These are phyloP conservation scores for Populus hybrid DNA, from an alignment of 441 rosid genomes.

Conservation along the genomic window DNA sequence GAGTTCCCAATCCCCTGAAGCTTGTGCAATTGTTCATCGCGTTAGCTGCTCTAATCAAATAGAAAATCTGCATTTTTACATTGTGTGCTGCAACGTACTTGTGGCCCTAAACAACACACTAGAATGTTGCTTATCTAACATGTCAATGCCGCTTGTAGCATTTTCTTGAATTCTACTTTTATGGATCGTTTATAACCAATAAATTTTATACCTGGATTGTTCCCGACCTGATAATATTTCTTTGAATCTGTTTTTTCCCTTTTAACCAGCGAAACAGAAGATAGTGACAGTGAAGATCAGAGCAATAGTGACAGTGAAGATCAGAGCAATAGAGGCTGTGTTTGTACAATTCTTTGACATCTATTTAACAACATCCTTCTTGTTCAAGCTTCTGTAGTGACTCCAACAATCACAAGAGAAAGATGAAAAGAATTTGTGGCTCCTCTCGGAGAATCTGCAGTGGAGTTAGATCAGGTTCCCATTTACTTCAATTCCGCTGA, in stretches of 20 bases:
- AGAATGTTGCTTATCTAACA: background rate
- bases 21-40: background rate
- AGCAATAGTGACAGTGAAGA: slow-evolving; percentile 18
- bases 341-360: slow-evolving; percentile 35
- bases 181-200: background rate
- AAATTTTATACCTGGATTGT: background rate
- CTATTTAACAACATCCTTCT: background rate
- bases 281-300: slow-evolving; percentile 21
- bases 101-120: background rate
- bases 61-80: background rate
- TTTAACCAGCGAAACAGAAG: slow-evolving; percentile 29
- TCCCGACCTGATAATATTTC: background rate
- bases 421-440: background rate
- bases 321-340: slow-evolving; percentile 25
- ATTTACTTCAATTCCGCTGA: slow-evolving; percentile 2
- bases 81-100: background rate
- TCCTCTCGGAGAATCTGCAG: background rate
- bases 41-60: background rate
- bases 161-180: background rate
- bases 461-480: background rate
- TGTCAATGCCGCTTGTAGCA: background rate
- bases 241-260: background rate
- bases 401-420: background rate
- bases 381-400: background rate
- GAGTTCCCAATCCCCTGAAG: background rate